Conservation (phyloP, 108 stramenopile species). For the Nitzschia putrida region DNA sequence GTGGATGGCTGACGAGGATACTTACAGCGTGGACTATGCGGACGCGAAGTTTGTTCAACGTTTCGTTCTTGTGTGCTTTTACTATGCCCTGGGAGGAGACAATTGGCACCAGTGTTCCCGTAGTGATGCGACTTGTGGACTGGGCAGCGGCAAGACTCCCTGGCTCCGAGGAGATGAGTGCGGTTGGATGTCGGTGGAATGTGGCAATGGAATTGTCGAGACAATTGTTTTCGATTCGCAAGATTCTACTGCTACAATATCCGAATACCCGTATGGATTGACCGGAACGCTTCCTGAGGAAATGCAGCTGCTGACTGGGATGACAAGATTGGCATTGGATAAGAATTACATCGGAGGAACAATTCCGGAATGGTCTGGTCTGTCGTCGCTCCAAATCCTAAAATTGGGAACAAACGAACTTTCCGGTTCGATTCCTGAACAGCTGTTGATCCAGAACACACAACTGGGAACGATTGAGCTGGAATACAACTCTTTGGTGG, state of each 20-base stretch:
- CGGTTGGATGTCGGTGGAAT: conserved; percentile 25
- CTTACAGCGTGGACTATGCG: neutral
- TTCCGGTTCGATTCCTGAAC: conserved; percentile 21
- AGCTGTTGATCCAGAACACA: conserved; percentile 17
- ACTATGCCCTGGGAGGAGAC: conserved; percentile 39
- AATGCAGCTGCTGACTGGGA: conserved; percentile 17
- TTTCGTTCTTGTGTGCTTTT: conserved; percentile 37
- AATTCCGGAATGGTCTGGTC: conserved; percentile 31
- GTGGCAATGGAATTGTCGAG: neutral
- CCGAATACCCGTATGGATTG: neutral
- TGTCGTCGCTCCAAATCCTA: conserved; percentile 17
- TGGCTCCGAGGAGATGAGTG: conserved; percentile 41
- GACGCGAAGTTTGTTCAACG: conserved; percentile 30
- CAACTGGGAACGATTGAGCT: conserved; percentile 9
- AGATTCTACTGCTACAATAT: neutral
- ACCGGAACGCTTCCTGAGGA: conserved; percentile 38
- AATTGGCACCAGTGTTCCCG: conserved; percentile 27
- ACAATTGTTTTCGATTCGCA: neutral
- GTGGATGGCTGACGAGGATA: conserved; percentile 18
- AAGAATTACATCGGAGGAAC: conserved; percentile 21
- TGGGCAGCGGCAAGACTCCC: conserved; percentile 4
- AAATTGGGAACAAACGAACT: conserved; percentile 21
- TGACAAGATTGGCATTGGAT: conserved; percentile 17
- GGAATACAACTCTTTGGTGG: conserved; percentile 17
- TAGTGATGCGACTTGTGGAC: neutral